Conservation (phyloP, 2,329 filamentous ascomycete genomes). For the Apiospora phragmitis region DNA sequence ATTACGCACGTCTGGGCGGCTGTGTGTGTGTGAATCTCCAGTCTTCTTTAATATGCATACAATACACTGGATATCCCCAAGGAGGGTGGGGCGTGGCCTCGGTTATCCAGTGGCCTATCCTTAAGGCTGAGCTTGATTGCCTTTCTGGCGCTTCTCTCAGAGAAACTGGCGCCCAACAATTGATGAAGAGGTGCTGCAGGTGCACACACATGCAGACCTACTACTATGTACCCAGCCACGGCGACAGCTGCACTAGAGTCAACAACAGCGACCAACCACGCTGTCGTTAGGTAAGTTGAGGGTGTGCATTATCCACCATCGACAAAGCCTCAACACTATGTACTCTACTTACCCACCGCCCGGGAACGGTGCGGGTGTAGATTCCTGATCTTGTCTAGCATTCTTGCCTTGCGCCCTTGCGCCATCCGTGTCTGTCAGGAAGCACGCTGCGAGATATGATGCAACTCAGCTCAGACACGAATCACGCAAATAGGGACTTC, state of each 20-base stretch:
- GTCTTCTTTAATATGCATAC: neutral
- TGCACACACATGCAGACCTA: neutral
- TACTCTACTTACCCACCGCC: neutral
- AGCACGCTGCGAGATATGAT: neutral
- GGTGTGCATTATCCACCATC: neutral
- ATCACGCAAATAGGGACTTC: neutral
- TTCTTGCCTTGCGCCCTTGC: neutral
- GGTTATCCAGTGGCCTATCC: neutral
- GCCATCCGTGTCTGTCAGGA: neutral
- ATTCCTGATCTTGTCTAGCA: neutral
- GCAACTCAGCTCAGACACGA: neutral
- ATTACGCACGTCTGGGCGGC: conserved; percentile 4
- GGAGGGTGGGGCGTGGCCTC: neutral
- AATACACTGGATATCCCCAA: neutral
- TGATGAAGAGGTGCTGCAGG: neutral
- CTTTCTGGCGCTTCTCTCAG: neutral
- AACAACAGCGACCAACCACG: neutral
- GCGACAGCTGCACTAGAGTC: neutral
- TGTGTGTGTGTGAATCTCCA: neutral
- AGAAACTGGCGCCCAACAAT: neutral
- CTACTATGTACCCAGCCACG: neutral
- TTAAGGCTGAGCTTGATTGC: neutral
- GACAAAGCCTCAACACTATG: neutral
- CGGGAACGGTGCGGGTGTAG: neutral
- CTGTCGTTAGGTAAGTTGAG: neutral